These are phyloP conservation scores for Auriculariales sp. DNA, from an alignment of 768 basidiomycete genomes.

Conservation along the genomic window DNA sequence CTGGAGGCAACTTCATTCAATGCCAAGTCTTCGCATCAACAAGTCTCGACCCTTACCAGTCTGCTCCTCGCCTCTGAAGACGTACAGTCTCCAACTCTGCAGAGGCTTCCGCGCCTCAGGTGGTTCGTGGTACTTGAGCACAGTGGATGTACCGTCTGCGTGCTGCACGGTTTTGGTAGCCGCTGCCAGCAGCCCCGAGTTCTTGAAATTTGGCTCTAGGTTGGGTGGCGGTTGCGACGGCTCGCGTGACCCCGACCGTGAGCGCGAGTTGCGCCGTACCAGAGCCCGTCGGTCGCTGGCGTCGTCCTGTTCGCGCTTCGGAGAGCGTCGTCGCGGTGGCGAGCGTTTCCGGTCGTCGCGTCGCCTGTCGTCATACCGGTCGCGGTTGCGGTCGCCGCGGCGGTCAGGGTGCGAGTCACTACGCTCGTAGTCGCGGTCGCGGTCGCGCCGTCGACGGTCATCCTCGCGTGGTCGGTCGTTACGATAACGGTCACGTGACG, in stretches of 20 bases:
- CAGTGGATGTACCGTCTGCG: constrained; percentile 58
- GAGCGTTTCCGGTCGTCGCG: background rate
- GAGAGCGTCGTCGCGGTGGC: background rate
- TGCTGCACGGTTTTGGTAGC: constrained; percentile 85
- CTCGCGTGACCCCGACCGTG: constrained; percentile 29
- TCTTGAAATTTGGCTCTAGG: constrained; percentile 77
- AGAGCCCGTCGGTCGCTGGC: constrained; percentile 5
- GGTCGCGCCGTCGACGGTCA: background rate
- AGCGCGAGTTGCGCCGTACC: constrained; percentile 19
- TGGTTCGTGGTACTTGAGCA: constrained; percentile 96
- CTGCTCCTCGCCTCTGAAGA: constrained; percentile 92
- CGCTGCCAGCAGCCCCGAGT: constrained; percentile 84
- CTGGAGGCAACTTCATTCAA: constrained; percentile 26
- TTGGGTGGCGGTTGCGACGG: constrained; percentile 32
- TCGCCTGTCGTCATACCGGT: constrained; percentile 5
- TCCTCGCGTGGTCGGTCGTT: background rate
- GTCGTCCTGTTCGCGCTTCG: background rate
- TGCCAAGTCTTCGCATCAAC: background rate
- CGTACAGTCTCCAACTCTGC: constrained; percentile 86
- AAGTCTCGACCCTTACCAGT: constrained; percentile 49
- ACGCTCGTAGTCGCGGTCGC: background rate
- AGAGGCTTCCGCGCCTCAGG: constrained; percentile 91
- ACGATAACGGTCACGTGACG: constrained; percentile 5
- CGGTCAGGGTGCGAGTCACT: background rate
- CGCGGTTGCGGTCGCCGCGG: constrained; percentile 2